Evolutionary conservation across 306 rosid genomes (phyloP), one percentile per base, ranked within the genome.

Genomic region (Ormosia semicastrata): DNA sequence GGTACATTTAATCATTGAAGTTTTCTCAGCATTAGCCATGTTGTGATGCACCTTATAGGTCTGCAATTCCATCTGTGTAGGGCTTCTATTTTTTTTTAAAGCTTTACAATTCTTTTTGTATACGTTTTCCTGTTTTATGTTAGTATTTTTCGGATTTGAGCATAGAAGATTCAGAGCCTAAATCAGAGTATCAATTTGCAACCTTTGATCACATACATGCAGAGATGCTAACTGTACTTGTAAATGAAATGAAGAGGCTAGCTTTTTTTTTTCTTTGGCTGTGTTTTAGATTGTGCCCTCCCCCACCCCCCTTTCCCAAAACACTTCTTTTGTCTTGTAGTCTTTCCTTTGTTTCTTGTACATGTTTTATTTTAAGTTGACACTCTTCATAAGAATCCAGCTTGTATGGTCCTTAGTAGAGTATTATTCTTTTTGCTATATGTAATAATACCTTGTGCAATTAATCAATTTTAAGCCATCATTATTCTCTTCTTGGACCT

Each of bases 81-180:
- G 87, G 77, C 76, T 52, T 76, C 83, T 81, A 75, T 66, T 79
- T 78, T 79, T 78, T 63, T 41, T 33, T 32, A 18, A 32, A 84
- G 75, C 89, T 87, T 85, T 73, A 75, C 81, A 67, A 91, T 91
- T 91, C 95, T 74, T 88, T 91, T 77, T 84, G 85, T 89, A 82
- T 77, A 87, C 85, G 78, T 71, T 62, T 80, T 71, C 75, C 40
- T 66, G 64, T 71, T 59, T 40, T 67, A 66, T 78, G 40, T 72
- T 12, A 3, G 17, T 80, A 44, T 53, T 79, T 71, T 81, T 75
- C 63, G 63, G 47, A 63, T 36, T 33, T 80, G 84, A 81, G 17
- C 52, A 71, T 80, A 78, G 79, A 79, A 66, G 83, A 78, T 56
- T 82, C 47, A 76, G 52, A 66, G 64, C 75, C 76, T 18, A 80